Percentiles rank a stretch among this genome's conserved stretches.
Conservation (phyloP, 75 land plant species). For the Chamaecyparis obtusa region DNA sequence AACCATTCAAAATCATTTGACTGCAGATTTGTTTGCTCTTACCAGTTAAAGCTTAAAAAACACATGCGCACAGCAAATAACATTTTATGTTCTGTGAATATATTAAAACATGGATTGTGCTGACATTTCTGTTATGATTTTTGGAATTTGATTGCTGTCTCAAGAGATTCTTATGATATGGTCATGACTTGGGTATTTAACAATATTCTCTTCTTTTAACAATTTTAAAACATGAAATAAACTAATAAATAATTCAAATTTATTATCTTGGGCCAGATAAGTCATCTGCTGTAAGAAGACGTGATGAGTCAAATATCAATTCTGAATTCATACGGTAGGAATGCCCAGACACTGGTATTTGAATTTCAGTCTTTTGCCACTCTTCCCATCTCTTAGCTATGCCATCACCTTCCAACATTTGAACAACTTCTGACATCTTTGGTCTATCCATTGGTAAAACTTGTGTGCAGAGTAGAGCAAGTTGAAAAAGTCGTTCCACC, state of each 20-base stretch:
- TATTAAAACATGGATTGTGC: neutral
- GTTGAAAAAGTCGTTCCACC: constrained; percentile 81
- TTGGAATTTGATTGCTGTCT: neutral
- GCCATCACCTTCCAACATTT: constrained; percentile 94
- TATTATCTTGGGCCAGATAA: constrained; percentile 71
- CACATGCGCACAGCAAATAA: no score
- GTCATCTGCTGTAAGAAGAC: constrained; percentile 48
- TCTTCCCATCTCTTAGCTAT: constrained; percentile 86
- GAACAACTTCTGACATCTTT: constrained; percentile 86
- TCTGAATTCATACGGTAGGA: constrained; percentile 28
- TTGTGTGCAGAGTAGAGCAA: constrained; percentile 85
- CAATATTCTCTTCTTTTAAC: neutral
- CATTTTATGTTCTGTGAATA: neutral
- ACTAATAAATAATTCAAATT: neutral
- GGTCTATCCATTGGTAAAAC: constrained; percentile 72
- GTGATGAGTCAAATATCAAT: constrained; percentile 55
- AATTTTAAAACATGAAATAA: neutral
- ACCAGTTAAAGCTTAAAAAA: no score
- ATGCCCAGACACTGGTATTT: constrained; percentile 45
- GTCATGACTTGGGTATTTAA: neutral
- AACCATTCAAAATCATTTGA: no score
- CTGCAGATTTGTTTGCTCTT: no score
- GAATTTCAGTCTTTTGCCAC: constrained; percentile 71
- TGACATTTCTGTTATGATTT: neutral
- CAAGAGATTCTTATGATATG: neutral